Percentiles rank a stretch among this genome's conserved stretches.
These are phyloP conservation scores for Marasmius oreades DNA, from an alignment of 1,284 basidiomycete genomes.

Conservation along the genomic window DNA sequence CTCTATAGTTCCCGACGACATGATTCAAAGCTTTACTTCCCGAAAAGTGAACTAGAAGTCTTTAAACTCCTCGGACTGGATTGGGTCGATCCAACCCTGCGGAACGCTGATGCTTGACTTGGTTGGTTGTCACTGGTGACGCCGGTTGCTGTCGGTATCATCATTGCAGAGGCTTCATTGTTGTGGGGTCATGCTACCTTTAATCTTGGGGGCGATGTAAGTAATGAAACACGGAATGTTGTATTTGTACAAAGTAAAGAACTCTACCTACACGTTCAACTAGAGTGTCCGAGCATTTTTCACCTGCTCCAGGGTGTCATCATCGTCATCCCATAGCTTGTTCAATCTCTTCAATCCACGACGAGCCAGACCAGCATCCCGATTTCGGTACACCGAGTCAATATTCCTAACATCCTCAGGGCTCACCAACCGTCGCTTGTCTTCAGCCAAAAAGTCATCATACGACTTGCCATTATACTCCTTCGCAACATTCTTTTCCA, in stretches of 20 bases:
- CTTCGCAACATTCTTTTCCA: conserved; percentile 6
- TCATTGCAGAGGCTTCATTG: no score
- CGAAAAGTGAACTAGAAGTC: conserved; percentile 64
- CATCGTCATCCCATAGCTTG: conserved; percentile 40
- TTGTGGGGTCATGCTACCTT: background rate
- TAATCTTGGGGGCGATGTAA: no score
- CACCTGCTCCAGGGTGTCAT: conserved; percentile 27
- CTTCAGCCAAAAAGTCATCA: conserved; percentile 2
- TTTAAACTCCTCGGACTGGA: conserved; percentile 66
- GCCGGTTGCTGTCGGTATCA: background rate
- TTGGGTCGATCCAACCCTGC: conserved; percentile 64
- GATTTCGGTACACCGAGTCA: conserved; percentile 20
- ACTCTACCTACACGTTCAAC: background rate
- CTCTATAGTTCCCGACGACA: conserved; percentile 53
- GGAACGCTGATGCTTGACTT: conserved; percentile 58
- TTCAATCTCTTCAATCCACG: conserved; percentile 11
- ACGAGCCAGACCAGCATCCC: conserved; percentile 12
- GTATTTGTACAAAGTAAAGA: no score
- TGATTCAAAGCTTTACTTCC: conserved; percentile 55
- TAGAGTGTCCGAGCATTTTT: conserved; percentile 3
- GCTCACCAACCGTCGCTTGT: conserved; percentile 14
- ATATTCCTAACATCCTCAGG: conserved; percentile 18
- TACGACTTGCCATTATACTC: conserved; percentile 7
- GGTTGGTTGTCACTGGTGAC: conserved; percentile 4
- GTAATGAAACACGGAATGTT: no score